Conservation (phyloP, 202 grass and related monocot genomes). For the Bolboschoenoplectus hybrid region DNA sequence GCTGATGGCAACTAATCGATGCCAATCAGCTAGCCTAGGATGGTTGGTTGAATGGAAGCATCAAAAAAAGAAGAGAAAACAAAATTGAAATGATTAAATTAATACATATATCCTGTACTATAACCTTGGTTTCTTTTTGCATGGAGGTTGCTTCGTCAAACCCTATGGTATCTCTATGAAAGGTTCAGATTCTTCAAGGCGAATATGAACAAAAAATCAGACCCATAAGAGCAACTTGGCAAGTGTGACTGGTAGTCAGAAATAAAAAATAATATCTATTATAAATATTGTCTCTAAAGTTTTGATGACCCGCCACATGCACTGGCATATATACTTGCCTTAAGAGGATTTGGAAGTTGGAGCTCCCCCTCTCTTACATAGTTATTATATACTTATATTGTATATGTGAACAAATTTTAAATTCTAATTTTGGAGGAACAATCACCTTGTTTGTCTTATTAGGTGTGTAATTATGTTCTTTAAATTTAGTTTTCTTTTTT, state of each 20-base stretch:
- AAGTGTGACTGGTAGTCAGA: background rate
- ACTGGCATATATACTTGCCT: background rate
- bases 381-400: too few relatives aligned
- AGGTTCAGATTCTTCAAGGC: background rate
- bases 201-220: background rate
- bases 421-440: background rate
- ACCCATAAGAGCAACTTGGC: background rate
- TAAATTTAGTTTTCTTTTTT: background rate
- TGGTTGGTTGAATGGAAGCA: conserved; percentile 16
- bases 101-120: background rate
- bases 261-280: background rate
- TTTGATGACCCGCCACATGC: background rate
- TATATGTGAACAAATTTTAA: background rate
- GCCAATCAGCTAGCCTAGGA: background rate
- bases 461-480: background rate
- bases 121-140: background rate
- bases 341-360: background rate
- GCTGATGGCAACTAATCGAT: background rate
- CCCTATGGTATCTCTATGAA: background rate
- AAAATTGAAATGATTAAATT: background rate
- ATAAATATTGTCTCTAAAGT: background rate
- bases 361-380: background rate
- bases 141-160: background rate
- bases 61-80: background rate
- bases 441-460: background rate